phyloP scores from a whole-genome alignment of 2,329 filamentous ascomycete genomes.

The Arthrinium puccinioides region DNA sequence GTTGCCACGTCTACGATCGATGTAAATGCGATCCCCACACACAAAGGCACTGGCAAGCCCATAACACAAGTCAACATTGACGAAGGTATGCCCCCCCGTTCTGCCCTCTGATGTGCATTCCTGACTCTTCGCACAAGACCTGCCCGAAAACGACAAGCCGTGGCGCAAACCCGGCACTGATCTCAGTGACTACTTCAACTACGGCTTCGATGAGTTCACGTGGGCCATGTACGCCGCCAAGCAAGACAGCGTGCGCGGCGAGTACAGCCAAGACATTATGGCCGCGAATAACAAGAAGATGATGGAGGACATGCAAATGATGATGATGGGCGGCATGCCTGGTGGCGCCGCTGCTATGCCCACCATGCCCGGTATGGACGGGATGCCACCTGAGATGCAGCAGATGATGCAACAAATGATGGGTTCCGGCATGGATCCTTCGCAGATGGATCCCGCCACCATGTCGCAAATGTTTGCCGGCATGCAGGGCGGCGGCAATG shows the following conservation, averaged over 20 bases:
- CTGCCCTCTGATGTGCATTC: too few relatives aligned
- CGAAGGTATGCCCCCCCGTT: conserved; percentile 35
- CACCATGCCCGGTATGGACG: conserved; percentile 52
- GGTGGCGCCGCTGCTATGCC: conserved; percentile 23
- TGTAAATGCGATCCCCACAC: conserved; percentile 73
- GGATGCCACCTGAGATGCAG: conserved; percentile 60
- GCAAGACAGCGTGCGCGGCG: conserved; percentile 70
- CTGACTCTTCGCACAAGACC: too few relatives aligned
- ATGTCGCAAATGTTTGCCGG: conserved; percentile 54
- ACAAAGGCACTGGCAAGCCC: conserved; percentile 74
- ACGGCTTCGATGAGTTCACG: conserved; percentile 96
- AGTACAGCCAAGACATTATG: conserved; percentile 62
- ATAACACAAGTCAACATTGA: conserved; percentile 71
- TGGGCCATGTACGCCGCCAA: conserved; percentile 93
- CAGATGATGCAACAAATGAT: conserved; percentile 67
- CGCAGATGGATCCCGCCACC: conserved; percentile 55
- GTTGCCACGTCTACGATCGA: conserved; percentile 78
- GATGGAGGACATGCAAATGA: conserved; percentile 60
- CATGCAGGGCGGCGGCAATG: conserved; percentile 42
- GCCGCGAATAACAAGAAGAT: conserved; percentile 69
- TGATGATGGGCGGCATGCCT: conserved; percentile 56
- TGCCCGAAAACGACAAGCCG: conserved; percentile 79
- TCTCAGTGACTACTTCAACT: conserved; percentile 97
- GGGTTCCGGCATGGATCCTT: conserved; percentile 56
- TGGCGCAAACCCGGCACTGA: conserved; percentile 95